Evolutionary conservation across 768 basidiomycete species (phyloP), one percentile per base, ranked within the genome.

Genomic region (Agrocybe pediades): DNA sequence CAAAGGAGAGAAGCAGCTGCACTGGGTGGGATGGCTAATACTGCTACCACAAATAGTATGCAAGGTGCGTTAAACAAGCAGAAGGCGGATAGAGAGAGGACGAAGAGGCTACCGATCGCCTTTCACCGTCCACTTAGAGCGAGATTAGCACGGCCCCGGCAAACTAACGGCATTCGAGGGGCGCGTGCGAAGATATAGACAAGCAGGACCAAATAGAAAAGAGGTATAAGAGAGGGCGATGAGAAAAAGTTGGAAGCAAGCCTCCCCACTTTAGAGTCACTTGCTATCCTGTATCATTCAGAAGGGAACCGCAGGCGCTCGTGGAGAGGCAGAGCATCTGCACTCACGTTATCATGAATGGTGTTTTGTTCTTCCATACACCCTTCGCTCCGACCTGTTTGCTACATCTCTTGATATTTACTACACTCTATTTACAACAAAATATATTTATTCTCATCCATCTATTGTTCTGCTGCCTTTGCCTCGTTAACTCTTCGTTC

Each of bases 181-280:
- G 44, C 41, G 27, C 51, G 51, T 61, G 58, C 49, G n/a, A 48
- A 39, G 48, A 49, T 23, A 30, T 50, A 30, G n/a, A 52, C 69
- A 77, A 78, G 67, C 58, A 77, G 1, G 8, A 30, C 56, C 73
- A 80, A 79, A 75, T 33, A 74, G 9, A 25, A 47, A 43, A 41
- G 19, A 24, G 21, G 9, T 65, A 68, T 72, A 75, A 69, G 70
- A 65, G 3, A 7, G 8, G 43, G 59, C 29, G 36, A 53, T 48
- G 20, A 16, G 6, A 23, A 54, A 49, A 21, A 47, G 54, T 39
- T 62, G 73, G 72, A 74, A 73, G 72, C 64, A 55, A 19, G 66
- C 67, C 75, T 86, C 82, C 71, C 77, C 64, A 79, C 84, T 60
- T 77, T 85, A 87, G 85, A 87, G 85, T 87, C 85, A 85, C 85